Evolutionary conservation across 129 eudicot genomes (phyloP).

Genomic region (Saposhnikovia divaricata): DNA sequence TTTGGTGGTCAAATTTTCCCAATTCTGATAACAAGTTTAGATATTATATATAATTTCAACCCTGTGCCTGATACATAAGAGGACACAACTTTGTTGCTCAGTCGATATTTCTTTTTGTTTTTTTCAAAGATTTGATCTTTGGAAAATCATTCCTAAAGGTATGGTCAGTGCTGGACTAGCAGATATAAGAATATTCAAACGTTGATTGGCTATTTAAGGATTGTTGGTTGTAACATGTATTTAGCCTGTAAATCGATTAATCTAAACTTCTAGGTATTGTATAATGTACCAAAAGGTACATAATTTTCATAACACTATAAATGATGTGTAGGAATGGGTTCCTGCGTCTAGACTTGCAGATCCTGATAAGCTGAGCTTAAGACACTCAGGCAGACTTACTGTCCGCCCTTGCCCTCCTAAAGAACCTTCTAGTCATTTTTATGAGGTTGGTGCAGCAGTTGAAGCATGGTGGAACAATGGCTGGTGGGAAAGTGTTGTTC

Average conservation of each 20-base stretch:
- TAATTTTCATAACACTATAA: neutral
- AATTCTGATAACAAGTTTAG: neutral
- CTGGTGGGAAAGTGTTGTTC: slow-evolving; percentile 73
- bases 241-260: neutral
- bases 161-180: neutral
- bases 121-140: neutral
- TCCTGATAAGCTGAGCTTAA: slow-evolving; percentile 44
- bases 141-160: neutral
- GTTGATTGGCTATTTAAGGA: neutral
- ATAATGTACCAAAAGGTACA: neutral
- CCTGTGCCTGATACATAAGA: neutral
- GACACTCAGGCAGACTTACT: slow-evolving; percentile 41
- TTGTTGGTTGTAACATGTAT: neutral
- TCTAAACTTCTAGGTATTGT: neutral
- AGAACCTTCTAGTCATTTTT: slow-evolving; percentile 15
- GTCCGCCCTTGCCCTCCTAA: slow-evolving; percentile 47
- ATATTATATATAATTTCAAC: neutral
- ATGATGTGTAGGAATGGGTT: slow-evolving; percentile 51
- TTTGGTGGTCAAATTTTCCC: neutral
- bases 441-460: slow-evolving; percentile 49
- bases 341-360: slow-evolving; percentile 32
- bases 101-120: neutral
- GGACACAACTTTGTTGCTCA: neutral
- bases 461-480: slow-evolving; percentile 70
- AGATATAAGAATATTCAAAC: neutral